Evolutionary conservation across 106 monocot species (phyloP).

Genomic region (Acanthochlamys bracteata): DNA sequence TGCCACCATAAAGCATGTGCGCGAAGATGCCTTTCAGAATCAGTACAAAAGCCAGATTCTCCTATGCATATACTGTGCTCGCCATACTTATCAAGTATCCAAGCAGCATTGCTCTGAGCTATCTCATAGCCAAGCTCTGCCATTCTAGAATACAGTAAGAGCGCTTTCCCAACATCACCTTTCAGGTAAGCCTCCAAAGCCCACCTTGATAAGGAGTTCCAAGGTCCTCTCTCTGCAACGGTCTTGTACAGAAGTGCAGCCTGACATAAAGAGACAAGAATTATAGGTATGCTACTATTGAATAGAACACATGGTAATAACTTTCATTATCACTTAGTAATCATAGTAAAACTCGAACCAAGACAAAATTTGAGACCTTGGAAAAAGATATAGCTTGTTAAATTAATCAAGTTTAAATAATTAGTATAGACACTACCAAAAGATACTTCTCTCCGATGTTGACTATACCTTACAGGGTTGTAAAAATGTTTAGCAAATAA

Average conservation of each 20-base stretch:
- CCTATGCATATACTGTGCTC: constrained; percentile 88
- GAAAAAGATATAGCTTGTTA: too few relatives aligned
- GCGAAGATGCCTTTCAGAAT: constrained; percentile 75
- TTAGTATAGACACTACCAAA: too few relatives aligned
- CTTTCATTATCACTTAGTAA: too few relatives aligned
- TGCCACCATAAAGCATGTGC: constrained; percentile 95
- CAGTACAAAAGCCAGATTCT: constrained; percentile 82
- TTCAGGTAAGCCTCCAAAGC: constrained; percentile 81
- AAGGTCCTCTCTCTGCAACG: constrained; percentile 89
- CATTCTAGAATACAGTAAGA: constrained; percentile 84
- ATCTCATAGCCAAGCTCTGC: constrained; percentile 92
- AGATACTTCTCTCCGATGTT: too few relatives aligned
- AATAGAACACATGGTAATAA: too few relatives aligned
- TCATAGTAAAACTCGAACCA: too few relatives aligned
- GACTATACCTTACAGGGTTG: too few relatives aligned
- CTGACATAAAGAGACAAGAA: constrained; percentile 18
- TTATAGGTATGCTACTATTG: too few relatives aligned
- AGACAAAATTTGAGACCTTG: too few relatives aligned
- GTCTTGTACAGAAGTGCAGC: constrained; percentile 68
- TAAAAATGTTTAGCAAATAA: too few relatives aligned
- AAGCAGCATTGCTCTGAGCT: constrained; percentile 97
- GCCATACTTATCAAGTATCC: constrained; percentile 90
- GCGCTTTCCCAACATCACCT: constrained; percentile 80
- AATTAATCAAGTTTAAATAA: too few relatives aligned
- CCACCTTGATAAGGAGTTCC: constrained; percentile 88